Conservation (phyloP, 2,329 filamentous ascomycete species). For the Grosmannia huntii region DNA sequence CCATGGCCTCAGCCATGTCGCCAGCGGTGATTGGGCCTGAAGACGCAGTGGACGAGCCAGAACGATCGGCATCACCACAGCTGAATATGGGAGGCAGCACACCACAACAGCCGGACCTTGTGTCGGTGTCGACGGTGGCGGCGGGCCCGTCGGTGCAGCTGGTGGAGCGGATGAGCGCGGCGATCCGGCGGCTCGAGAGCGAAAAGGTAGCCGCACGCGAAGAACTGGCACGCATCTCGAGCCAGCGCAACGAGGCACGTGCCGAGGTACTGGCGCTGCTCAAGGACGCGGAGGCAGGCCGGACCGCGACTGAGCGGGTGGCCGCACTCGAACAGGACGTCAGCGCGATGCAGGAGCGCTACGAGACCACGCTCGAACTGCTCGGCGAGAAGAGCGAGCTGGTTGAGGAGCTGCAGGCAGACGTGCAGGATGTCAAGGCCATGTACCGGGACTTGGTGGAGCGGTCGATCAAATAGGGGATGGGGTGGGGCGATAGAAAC, state of each 20-base stretch:
- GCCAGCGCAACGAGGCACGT: constrained; percentile 87
- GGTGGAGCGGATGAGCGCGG: constrained; percentile 90
- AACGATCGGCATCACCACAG: constrained; percentile 42
- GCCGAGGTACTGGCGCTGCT: constrained; percentile 82
- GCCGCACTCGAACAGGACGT: constrained; percentile 54
- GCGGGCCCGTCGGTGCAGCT: constrained; percentile 90
- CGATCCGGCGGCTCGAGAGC: constrained; percentile 78
- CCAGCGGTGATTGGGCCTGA: constrained; percentile 16
- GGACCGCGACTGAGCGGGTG: constrained; percentile 45
- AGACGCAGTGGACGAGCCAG: constrained; percentile 39
- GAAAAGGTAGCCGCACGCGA: constrained; percentile 85
- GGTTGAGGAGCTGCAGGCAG: constrained; percentile 79
- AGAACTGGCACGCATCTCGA: constrained; percentile 64
- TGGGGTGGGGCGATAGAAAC: background rate
- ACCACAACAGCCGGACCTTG: constrained; percentile 43
- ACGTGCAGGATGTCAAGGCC: constrained; percentile 85
- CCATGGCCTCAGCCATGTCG: background rate
- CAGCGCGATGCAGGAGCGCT: constrained; percentile 57
- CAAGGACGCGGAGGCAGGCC: constrained; percentile 67
- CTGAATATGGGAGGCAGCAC: constrained; percentile 29
- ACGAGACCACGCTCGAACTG: constrained; percentile 87
- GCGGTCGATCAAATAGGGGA: constrained; percentile 44
- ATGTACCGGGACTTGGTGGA: constrained; percentile 93
- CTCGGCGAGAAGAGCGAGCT: constrained; percentile 93
- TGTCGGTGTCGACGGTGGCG: constrained; percentile 78